Evolutionary conservation across 2,329 filamentous ascomycete genomes (phyloP), one percentile per base, ranked within the genome.

Genomic region (Scedosporium boydii): DNA sequence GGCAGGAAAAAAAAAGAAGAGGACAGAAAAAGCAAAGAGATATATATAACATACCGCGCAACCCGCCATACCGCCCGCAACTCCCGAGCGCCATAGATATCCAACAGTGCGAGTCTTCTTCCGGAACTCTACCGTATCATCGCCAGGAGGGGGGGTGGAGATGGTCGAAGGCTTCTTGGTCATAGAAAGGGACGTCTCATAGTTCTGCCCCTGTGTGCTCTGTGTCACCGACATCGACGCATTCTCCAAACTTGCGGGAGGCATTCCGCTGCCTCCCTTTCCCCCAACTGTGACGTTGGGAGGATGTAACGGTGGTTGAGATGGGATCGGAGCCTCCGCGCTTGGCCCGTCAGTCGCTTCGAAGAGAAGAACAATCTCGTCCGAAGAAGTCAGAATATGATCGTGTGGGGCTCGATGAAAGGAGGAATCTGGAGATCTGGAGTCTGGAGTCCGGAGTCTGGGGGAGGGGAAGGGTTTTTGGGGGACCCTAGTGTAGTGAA

Each of bases 51-150:
- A 70, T 85, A 96, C 92, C 67, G 91, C 92, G 77, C 92, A 96
- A 67, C 93, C 95, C 61, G 95, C 95, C 64, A 97, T 68, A 16
- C 95, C 95, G 58, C 95, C 95, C 2, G 95, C 93, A 38, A 96
- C 77, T 41, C 90, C 91, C 65, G 89, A 95, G 68, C 90, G 86
- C 75, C 91, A 81, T 53, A 95, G 78, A 75, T 98, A 98, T 68
- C 96, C 90, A 66, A 89, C 78, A 72, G 87, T 95, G 71, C 88
- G 86, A 68, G 81, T 81, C 66, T 78, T 78, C 65, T 74, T 71
- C 67, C 77, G 74, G 29, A 77, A 74, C 63, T 79, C 74, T 68
- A 80, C 72, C 68, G 80, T 67, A 18, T 82, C 78, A 67, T 83
- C 76, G 70, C 82, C 80, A 55, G 80, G 80, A 18, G 79, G 77